These are phyloP conservation scores for Nemania sp. DNA, from an alignment of 2,329 filamentous ascomycete species.

Conservation along the genomic window DNA sequence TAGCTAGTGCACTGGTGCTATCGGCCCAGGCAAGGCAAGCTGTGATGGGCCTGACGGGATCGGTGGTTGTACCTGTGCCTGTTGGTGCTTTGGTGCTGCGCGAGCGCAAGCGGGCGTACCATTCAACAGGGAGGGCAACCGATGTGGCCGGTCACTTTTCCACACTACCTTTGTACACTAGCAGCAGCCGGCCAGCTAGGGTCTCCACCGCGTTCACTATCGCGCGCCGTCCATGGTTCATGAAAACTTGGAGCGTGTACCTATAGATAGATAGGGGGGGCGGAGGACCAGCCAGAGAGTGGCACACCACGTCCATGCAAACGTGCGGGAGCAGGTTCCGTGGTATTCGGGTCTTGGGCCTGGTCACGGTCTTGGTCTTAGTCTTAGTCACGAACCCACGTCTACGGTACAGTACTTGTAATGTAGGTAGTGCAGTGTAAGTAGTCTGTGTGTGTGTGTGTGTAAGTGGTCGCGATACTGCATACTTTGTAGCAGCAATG, in stretches of 20 bases:
- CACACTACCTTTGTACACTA: constrained; percentile 21
- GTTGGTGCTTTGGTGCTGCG: constrained; percentile 21
- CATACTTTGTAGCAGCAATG: too few species aligned
- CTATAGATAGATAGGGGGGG: constrained; percentile 16
- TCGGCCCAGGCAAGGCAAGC: too few species aligned
- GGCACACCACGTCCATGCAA: not conserved
- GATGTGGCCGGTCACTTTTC: constrained; percentile 19
- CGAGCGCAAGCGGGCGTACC: constrained; percentile 19
- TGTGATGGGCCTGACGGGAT: constrained; percentile 37
- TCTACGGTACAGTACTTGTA: constrained; percentile 12
- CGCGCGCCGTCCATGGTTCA: constrained; percentile 10
- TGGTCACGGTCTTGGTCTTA: too few species aligned
- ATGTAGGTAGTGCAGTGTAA: too few species aligned
- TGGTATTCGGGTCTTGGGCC: constrained; percentile 14
- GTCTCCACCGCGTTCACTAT: constrained; percentile 21
- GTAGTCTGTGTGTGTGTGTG: too few species aligned
- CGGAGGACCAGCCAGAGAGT: not conserved
- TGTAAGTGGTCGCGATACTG: too few species aligned
- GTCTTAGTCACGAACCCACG: constrained; percentile 13
- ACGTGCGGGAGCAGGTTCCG: constrained; percentile 5
- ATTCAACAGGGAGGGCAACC: constrained; percentile 18
- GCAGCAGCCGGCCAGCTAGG: constrained; percentile 19
- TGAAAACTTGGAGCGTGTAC: constrained; percentile 3
- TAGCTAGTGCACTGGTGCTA: constrained; percentile 26
- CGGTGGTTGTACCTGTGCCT: constrained; percentile 27